phyloP scores from a whole-genome alignment of 306 rosid genomes.

The Oemleria cerasiformis region DNA sequence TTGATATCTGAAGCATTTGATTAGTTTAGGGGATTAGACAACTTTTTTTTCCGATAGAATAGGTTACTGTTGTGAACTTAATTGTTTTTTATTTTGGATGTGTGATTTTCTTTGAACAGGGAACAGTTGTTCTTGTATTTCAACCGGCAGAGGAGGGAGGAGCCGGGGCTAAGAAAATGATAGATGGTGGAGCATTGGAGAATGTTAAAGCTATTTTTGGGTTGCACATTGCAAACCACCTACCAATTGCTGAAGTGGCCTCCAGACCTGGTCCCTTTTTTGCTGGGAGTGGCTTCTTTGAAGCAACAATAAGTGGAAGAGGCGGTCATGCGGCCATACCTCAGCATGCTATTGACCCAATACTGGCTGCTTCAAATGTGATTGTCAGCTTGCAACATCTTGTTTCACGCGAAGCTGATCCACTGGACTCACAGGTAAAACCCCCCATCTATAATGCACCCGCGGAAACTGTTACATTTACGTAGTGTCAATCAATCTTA shows the following conservation, averaged over 20 bases:
- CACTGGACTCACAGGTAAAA: slow-evolving; percentile 70
- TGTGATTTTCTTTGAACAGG: slow-evolving; percentile 31
- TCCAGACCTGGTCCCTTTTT: slow-evolving; percentile 58
- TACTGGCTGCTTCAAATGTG: slow-evolving; percentile 84
- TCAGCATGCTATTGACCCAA: slow-evolving; percentile 75
- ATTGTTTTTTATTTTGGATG: no score
- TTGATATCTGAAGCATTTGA: not conserved
- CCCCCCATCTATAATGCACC: slow-evolving; percentile 3
- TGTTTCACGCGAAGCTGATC: slow-evolving; percentile 91
- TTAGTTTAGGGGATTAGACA: not conserved
- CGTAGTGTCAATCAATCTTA: not conserved
- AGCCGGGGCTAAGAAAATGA: slow-evolving; percentile 64
- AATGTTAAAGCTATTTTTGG: slow-evolving; percentile 83
- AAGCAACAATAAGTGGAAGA: slow-evolving; percentile 72
- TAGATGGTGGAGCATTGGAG: slow-evolving; percentile 59
- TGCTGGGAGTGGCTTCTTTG: slow-evolving; percentile 76
- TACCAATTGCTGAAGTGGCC: slow-evolving; percentile 59
- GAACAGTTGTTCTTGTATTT: slow-evolving; percentile 83
- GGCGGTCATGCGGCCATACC: slow-evolving; percentile 97
- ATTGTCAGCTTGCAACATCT: slow-evolving; percentile 79
- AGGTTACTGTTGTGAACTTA: no score
- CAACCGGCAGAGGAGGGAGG: slow-evolving; percentile 98
- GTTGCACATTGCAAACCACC: slow-evolving; percentile 44
- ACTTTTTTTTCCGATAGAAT: not conserved
- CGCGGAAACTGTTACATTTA: no score